Base-by-base conservation (phyloP, 768 basidiomycete species). In the Coprinopsis sp. region DNA sequence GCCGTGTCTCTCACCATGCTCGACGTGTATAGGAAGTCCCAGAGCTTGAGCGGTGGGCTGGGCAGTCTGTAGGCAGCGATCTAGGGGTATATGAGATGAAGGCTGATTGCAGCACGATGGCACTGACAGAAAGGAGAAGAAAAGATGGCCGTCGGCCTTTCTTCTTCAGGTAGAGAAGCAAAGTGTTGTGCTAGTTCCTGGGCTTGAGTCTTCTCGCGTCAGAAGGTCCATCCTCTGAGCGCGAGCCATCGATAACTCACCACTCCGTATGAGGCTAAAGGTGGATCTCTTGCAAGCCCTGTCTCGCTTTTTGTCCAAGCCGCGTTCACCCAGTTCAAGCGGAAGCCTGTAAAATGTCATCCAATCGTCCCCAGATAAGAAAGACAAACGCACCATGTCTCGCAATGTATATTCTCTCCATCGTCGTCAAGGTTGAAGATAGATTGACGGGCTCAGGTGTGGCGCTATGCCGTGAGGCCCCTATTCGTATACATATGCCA, bases 31-130 rank as follows among this genome's bases (percentile, higher is more conserved):
- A 1, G 90, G 87, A 3, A 91, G 51, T 12, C 70, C 66, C 16
- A 92, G 70, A 0, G 78, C 76, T 30, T 67, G 60, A 13, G 91
- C 77, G 2, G 74, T 65, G 2, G 91, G 89, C 25, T 74, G 69
- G 1, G 83, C 66, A 0, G 91, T 93, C 60, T 93, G 90, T 19
- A 92, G 68, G 61, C 91, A 92, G n/a, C 91, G 85, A 66, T 92
- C 88, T 91, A 54, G 28, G 27, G 18, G 18, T 13, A 21, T 5
- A 30, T 11, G 25, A 19, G 12, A n/a, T 28, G 39, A 22, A 42
- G 21, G 18, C 16, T 18, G 8, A 19, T 18, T 10, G 18, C 14
- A 14, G 14, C 36, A 31, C 6, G 18, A 29, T 8, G 16, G 10
- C 21, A 59, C 64, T 57, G 67, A 89, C 89, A 92, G 58, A 86